Evolutionary conservation across 2,329 filamentous ascomycete species (phyloP).

Genomic region (Lachnellula arida): DNA sequence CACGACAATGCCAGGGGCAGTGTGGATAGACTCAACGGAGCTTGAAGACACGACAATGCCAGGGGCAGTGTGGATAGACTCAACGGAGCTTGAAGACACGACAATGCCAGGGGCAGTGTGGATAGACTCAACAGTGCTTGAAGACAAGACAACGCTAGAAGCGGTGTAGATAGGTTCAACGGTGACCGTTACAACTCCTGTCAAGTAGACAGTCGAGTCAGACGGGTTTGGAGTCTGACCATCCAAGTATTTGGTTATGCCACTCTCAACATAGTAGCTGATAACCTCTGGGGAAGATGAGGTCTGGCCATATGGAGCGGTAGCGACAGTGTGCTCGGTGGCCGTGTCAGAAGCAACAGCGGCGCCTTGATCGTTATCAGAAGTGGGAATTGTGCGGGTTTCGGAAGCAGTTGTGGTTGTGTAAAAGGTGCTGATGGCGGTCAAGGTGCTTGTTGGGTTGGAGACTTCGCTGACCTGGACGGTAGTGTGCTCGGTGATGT

Average conservation of each 20-base stretch:
- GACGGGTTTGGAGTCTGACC: slow-evolving; percentile 17
- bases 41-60: background rate
- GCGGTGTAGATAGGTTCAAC: slow-evolving; percentile 10
- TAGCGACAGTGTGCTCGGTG: background rate
- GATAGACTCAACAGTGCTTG: background rate
- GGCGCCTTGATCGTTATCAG: background rate
- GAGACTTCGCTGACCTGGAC: background rate
- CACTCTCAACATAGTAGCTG: slow-evolving; percentile 16
- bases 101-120: background rate
- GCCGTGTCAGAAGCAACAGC: slow-evolving; percentile 4
- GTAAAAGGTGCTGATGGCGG: background rate
- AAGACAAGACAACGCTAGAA: background rate
- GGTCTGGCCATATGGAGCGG: background rate
- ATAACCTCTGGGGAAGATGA: slow-evolving; percentile 7
- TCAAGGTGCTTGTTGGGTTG: background rate
- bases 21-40: background rate
- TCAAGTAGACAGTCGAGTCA: slow-evolving; percentile 15
- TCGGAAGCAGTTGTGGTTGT: slow-evolving; percentile 1
- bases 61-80: background rate
- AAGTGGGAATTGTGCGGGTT: background rate
- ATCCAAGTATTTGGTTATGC: slow-evolving; percentile 22
- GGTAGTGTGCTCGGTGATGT: background rate
- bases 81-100: background rate
- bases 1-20: background rate
- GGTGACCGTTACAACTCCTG: slow-evolving; percentile 19